Evolutionary conservation across 305 asterid genomes (phyloP), one percentile per base, ranked within the genome.

Genomic region (Solanum hybrid): DNA sequence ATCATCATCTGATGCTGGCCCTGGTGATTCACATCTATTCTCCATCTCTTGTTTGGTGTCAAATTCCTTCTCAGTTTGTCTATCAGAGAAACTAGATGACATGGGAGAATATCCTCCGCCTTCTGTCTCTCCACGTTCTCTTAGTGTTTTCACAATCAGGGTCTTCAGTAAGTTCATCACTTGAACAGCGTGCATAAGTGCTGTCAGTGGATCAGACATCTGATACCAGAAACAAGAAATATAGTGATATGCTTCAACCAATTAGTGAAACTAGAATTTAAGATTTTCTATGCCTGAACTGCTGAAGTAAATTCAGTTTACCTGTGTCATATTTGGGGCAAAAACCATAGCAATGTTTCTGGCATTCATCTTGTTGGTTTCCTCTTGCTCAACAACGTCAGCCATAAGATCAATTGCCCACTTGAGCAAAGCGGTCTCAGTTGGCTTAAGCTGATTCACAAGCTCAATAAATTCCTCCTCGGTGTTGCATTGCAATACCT

Each of bases 321-420:
- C 99, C 98, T 96, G 96, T 89, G 99, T 97, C 99, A 97, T 96
- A 90, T 96, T 96, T 4, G 99, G 99, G 60, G 99, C 96, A 69
- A 96, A 96, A 88, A 96, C 99, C 99, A 97, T 96, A 12, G 99
- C 99, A 40, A 97, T 96, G 64, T 97, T 96, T 89, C 98, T 93
- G 29, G 99, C 97, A 89, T 96, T 96, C 99, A 97, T 96, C 91
- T 97, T 97, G 95, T 96, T 97, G 89, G 89, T 94, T 35, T 94
- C 97, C 86, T 96, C 99, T 32, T 94, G 96, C 92, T 96, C 99
- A 36, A 96, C 99, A 2, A 97, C 98, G 79, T 97, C 99, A 27
- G 98, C 97, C 99, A 97, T 97, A 77, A 97, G 97, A 93, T 96
- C 95, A 26, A 97, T 91, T 13, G 99, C 98, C 99, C 99, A 97